These are phyloP conservation scores for Pulveroboletus ravenelii DNA, from an alignment of 768 basidiomycete species.

Conservation along the genomic window DNA sequence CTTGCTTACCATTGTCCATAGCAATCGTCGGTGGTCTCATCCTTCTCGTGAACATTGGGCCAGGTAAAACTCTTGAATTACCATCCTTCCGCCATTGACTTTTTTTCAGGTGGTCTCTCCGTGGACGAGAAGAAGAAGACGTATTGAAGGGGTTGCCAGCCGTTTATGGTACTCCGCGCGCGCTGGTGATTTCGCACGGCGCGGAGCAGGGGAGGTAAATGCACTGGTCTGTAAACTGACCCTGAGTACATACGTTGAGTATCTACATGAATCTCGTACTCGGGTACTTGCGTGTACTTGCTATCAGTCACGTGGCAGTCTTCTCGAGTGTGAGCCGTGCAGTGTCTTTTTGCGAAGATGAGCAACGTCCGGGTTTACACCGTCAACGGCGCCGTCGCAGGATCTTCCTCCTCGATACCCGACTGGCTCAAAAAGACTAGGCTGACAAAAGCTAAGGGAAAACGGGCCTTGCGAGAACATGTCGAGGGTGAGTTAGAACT, in stretches of 20 bases:
- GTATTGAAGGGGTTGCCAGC: constrained; percentile 38
- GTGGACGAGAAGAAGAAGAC: constrained; percentile 99
- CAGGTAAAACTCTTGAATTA: constrained; percentile 48
- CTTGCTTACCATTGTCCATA: constrained; percentile 20
- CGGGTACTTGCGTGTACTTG: neutral
- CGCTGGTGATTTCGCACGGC: neutral
- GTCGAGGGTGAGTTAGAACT: constrained; percentile 84
- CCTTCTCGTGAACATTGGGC: constrained; percentile 97
- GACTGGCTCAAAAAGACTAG: constrained; percentile 87
- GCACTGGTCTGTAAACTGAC: constrained; percentile 2
- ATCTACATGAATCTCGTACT: constrained; percentile 14
- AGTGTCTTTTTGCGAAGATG: constrained; percentile 11
- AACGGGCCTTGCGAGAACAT: constrained; percentile 64
- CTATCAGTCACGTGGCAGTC: constrained; percentile 16
- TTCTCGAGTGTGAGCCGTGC: neutral
- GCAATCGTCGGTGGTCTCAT: constrained; percentile 97
- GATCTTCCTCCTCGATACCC: constrained; percentile 87
- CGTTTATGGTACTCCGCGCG: neutral
- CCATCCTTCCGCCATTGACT: neutral
- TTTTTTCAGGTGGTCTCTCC: constrained; percentile 75
- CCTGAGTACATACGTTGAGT: constrained; percentile 18
- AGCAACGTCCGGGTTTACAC: constrained; percentile 82
- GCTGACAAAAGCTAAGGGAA: constrained; percentile 47
- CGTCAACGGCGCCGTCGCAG: constrained; percentile 86
- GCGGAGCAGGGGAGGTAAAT: constrained; percentile 6